Percentiles rank a stretch among this genome's conserved stretches.
phyloP scores from a whole-genome alignment of 192 early-diverging fungal species.

The Linnemannia exigua region DNA sequence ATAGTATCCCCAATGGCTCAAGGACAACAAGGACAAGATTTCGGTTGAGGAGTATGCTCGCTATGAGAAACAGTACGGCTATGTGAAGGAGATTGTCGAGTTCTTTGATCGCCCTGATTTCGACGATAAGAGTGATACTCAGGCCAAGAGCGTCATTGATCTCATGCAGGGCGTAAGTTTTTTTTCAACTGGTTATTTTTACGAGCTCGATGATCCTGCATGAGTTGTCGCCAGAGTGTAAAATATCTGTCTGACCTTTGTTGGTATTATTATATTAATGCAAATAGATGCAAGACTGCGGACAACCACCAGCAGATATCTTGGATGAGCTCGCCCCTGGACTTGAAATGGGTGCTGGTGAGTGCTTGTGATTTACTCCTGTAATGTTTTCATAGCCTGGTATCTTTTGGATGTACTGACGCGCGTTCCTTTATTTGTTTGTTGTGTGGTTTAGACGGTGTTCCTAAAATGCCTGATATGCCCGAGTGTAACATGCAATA shows the following conservation, averaged over 20 bases:
- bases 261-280: constrained; percentile 1
- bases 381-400: not conserved
- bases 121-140: constrained; percentile 78
- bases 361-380: not conserved
- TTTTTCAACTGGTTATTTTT: not conserved
- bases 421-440: not conserved
- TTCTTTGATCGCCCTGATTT: constrained; percentile 82
- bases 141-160: constrained; percentile 81
- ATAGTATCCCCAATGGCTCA: constrained; percentile 93
- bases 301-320: constrained; percentile 94
- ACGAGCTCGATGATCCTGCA: not conserved
- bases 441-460: constrained; percentile 43
- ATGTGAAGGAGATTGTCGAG: constrained; percentile 84
- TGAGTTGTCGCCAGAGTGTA: not conserved
- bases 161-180: constrained; percentile 90
- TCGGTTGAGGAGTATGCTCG: constrained; percentile 78
- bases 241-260: not conserved
- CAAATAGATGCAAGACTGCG: constrained; percentile 92
- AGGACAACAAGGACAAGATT: constrained; percentile 81
- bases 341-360: constrained; percentile 78
- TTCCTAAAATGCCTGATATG: constrained; percentile 67
- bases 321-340: constrained; percentile 93
- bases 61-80: constrained; percentile 84
- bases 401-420: not conserved
- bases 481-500: constrained; percentile 68